A percentile compares a stretch with the other conserved stretches of the same genome.
Conservation (phyloP, 2,329 filamentous ascomycete species). For the Cryphonectria parasitica region DNA sequence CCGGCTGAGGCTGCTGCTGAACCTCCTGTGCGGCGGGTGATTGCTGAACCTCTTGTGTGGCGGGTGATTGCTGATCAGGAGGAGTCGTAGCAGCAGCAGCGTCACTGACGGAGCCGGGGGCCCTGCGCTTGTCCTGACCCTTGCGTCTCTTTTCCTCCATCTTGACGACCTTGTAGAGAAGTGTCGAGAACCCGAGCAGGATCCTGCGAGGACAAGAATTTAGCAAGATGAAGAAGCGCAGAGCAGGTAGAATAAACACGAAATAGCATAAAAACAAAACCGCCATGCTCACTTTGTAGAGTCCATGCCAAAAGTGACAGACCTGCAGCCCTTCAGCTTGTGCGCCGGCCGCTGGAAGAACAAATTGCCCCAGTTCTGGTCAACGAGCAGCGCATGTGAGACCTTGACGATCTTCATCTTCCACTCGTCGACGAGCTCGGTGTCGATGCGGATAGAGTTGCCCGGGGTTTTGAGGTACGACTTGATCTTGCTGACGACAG, state of each 20-base stretch:
- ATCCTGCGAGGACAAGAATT: neutral
- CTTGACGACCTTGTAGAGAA: conserved; percentile 27
- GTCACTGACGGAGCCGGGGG: neutral
- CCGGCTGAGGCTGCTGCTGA: neutral
- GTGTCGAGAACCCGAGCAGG: conserved; percentile 19
- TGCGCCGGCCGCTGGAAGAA: conserved; percentile 15
- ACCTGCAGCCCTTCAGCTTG: neutral
- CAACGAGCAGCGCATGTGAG: conserved; percentile 21
- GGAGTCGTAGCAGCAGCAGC: neutral
- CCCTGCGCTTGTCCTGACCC: conserved; percentile 3
- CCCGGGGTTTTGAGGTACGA: conserved; percentile 20
- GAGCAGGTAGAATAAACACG: neutral
- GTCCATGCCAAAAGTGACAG: neutral
- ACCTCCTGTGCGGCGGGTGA: neutral
- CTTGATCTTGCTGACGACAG: conserved; percentile 2
- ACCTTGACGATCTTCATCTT: conserved; percentile 17
- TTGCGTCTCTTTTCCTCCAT: conserved; percentile 24
- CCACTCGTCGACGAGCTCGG: neutral
- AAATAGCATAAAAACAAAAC: neutral
- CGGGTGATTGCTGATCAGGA: neutral
- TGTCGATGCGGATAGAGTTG: conserved; percentile 19
- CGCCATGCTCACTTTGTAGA: conserved; percentile 20
- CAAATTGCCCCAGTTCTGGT: conserved; percentile 12
- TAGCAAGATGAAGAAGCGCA: neutral
- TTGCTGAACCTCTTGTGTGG: neutral